A percentile compares a stretch with the other conserved stretches of the same genome.
Evolutionary conservation across 2,329 filamentous ascomycete genomes (phyloP).

Genomic region (Cladosporium sp.): DNA sequence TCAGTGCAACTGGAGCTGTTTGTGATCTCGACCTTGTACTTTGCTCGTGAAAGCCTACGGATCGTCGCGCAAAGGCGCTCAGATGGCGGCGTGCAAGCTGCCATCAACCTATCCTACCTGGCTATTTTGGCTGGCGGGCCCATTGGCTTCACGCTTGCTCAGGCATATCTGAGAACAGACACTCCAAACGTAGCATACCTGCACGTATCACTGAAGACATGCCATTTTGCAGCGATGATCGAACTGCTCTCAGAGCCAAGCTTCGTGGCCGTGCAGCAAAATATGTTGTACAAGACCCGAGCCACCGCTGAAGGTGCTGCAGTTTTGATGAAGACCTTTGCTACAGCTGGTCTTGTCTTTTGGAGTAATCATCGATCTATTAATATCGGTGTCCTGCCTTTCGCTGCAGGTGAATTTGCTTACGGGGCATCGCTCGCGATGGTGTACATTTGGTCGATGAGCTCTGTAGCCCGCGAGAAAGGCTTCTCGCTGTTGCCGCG

Average conservation of each 20-base stretch:
- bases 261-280: conserved; percentile 80
- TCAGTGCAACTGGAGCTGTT: conserved; percentile 89
- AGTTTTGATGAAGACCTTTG: conserved; percentile 68
- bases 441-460: conserved; percentile 63
- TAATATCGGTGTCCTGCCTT: conserved; percentile 72
- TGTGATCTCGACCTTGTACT: conserved; percentile 88
- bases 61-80: conserved; percentile 76
- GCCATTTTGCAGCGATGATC: conserved; percentile 54
- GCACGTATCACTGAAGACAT: conserved; percentile 47
- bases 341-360: conserved; percentile 65
- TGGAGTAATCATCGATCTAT: conserved; percentile 49
- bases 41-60: conserved; percentile 82
- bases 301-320: conserved; percentile 78
- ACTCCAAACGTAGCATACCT: conserved; percentile 58
- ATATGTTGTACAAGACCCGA: conserved; percentile 70
- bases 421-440: conserved; percentile 65
- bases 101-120: conserved; percentile 84
- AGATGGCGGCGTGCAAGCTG: conserved; percentile 56
- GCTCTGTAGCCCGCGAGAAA: conserved; percentile 47
- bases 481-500: conserved; percentile 63
- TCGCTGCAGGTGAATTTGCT: conserved; percentile 76
- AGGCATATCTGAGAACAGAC: conserved; percentile 57
- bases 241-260: conserved; percentile 83
- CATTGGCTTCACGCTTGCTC: conserved; percentile 58
- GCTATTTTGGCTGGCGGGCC: conserved; percentile 52